Conservation (phyloP, 225 moss, liverwort and hornwort species). For the Sphagnum contortum region DNA sequence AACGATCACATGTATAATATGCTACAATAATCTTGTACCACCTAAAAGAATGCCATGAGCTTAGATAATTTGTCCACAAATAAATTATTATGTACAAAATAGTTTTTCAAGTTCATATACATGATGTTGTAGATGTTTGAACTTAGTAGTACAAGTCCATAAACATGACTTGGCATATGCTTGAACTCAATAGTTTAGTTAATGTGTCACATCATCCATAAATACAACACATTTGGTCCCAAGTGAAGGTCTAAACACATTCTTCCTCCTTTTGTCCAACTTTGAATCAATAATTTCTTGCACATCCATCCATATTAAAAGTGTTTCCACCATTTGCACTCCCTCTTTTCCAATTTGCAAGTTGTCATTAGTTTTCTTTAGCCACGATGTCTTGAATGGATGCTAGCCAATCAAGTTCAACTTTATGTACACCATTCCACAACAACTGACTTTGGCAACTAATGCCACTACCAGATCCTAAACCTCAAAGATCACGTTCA, state of each 20-base stretch:
- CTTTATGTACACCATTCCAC: constrained; percentile 65
- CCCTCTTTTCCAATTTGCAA: constrained; percentile 28
- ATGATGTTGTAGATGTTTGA: no score
- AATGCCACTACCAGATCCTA: constrained; percentile 61
- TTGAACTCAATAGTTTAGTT: no score
- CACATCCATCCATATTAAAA: constrained; percentile 10
- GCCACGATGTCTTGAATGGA: constrained; percentile 45
- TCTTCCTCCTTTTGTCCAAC: constrained; percentile 63
- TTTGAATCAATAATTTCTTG: constrained; percentile 64
- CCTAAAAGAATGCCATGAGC: no score
- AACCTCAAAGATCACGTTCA: constrained; percentile 92
- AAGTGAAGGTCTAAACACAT: constrained; percentile 58
- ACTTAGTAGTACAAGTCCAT: no score
- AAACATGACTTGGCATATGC: no score
- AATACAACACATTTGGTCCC: constrained; percentile 58
- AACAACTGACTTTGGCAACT: constrained; percentile 57
- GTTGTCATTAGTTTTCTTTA: constrained; percentile 33
- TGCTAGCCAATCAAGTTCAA: constrained; percentile 55
- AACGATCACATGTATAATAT: no score
- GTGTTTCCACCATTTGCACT: constrained; percentile 27
- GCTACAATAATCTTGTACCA: no score
- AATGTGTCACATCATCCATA: constrained; percentile 68
- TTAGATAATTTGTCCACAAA: no score
- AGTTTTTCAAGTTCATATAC: no score
- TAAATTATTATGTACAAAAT: no score